Evolutionary conservation across 768 basidiomycete species (phyloP), one percentile per base, ranked within the genome.

Genomic region (Saitozyma sp.): DNA sequence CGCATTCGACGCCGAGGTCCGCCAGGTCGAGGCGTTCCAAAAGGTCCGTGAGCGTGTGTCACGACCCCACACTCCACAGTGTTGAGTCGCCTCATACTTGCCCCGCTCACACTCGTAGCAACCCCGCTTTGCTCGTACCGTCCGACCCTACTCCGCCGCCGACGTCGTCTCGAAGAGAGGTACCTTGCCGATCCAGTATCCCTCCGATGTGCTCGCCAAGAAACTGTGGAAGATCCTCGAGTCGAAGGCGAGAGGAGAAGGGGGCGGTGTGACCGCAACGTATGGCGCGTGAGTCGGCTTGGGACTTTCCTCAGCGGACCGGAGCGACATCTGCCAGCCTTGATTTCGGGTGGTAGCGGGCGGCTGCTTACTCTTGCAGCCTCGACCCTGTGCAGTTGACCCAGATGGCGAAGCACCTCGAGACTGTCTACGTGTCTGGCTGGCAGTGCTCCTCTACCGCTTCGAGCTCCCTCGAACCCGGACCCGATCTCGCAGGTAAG

Each of bases 351-450:
- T 29, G 29, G 29, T 29, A 29, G 29, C 29, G 29, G 29, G 29
- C 29, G 29, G 29, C 29, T 29, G 29, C 29, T 29, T 29, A 16
- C 13, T 5, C 14, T 1, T 58, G n/a, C 70, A 97, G 95, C 19
- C 88, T 99, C 67, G 96, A 99, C 79, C 91, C 94, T 0, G 92
- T 99, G 7, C 96, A 99, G 81, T 86, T 97, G 54, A 97, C 94
- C 0, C 96, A 99, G 81, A 99, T 99, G 96, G 94, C 95, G 29
- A 83, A 83, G 78, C 91, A 97, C 80, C 89, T 98, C 70, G 96
- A 98, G 82, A 97, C 95, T 3, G 90, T 99, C 70, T 99, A 99
- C 77, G 91, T 99, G 60, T 99, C 96, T 8, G 96, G 96, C 5
- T 84, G 83, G 83, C 83, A 83, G 65, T 92, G 88, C 16, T 93